Conservation (phyloP, 2,329 filamentous ascomycete genomes). For the Aspergillus niger region DNA sequence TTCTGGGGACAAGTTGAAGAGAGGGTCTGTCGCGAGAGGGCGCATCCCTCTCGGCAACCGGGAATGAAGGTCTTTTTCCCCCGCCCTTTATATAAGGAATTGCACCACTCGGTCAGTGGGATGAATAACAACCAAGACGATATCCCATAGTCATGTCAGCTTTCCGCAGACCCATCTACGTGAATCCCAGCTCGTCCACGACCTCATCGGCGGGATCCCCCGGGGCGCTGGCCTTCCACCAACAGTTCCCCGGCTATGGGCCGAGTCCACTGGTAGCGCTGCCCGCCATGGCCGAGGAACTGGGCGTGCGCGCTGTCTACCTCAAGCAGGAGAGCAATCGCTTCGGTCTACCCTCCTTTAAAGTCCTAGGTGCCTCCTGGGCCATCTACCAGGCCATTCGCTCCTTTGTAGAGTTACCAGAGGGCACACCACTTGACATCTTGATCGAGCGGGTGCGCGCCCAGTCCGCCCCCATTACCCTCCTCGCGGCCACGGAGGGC, state of each 20-base stretch:
- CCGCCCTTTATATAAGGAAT: too few species aligned
- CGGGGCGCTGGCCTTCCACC: slow-evolving; percentile 50
- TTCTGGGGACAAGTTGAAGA: not conserved
- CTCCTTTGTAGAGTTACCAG: slow-evolving; percentile 46
- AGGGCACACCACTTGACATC: slow-evolving; percentile 40
- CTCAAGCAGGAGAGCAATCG: slow-evolving; percentile 72
- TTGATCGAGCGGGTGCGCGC: slow-evolving; percentile 10
- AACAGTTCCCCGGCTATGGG: slow-evolving; percentile 58
- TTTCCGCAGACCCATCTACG: slow-evolving; percentile 30
- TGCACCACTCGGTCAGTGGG: too few species aligned
- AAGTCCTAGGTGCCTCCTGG: slow-evolving; percentile 79
- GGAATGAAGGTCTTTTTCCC: too few species aligned
- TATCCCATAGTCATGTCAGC: slow-evolving; percentile 8
- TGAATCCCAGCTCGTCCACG: slow-evolving; percentile 26
- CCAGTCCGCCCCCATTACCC: slow-evolving; percentile 31
- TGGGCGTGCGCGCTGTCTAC: slow-evolving; percentile 61
- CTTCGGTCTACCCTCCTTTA: slow-evolving; percentile 73
- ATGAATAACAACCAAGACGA: not conserved
- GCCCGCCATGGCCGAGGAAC: slow-evolving; percentile 55
- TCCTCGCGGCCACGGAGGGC: slow-evolving; percentile 71
- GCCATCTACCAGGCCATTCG: slow-evolving; percentile 63
- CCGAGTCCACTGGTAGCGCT: slow-evolving; percentile 59
- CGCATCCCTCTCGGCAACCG: slow-evolving; percentile 8
- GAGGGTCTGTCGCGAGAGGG: slow-evolving; percentile 22
- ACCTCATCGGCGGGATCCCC: slow-evolving; percentile 16